Evolutionary conservation across 306 rosid genomes (phyloP).

Genomic region (Dalbergia cochinchinensis): DNA sequence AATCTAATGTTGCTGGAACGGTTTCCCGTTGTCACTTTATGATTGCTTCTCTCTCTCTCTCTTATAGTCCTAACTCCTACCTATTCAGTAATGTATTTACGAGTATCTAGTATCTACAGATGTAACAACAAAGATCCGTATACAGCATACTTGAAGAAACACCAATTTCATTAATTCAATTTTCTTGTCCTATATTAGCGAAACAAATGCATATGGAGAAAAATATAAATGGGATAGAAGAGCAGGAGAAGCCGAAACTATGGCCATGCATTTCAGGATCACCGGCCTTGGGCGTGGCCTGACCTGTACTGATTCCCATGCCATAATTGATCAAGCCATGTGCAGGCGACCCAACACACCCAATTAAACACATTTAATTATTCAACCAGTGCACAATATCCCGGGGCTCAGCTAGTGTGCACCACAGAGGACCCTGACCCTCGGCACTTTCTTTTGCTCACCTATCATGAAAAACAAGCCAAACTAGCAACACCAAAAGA

Average conservation of each 20-base stretch:
- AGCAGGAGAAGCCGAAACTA: neutral
- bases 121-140: neutral
- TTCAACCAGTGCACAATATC: no score
- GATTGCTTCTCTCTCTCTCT: neutral
- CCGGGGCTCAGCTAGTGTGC: no score
- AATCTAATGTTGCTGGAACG: neutral
- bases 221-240: neutral
- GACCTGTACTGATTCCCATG: constrained; percentile 37
- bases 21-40: neutral
- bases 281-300: constrained; percentile 36
- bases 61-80: neutral
- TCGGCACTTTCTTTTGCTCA: no score
- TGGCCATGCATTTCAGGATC: constrained; percentile 15
- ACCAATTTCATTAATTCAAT: no score
- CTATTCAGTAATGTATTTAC: neutral
- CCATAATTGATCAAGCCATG: constrained; percentile 50
- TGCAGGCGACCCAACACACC: constrained; percentile 31
- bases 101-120: neutral
- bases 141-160: no score
- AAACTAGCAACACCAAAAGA: no score
- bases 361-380: no score
- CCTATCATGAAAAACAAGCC: no score
- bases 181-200: neutral
- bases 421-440: no score
- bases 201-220: neutral